Percentiles rank a stretch among this genome's conserved stretches.
phyloP scores from a whole-genome alignment of 768 basidiomycete species.

The Tubosaeta sp. region DNA sequence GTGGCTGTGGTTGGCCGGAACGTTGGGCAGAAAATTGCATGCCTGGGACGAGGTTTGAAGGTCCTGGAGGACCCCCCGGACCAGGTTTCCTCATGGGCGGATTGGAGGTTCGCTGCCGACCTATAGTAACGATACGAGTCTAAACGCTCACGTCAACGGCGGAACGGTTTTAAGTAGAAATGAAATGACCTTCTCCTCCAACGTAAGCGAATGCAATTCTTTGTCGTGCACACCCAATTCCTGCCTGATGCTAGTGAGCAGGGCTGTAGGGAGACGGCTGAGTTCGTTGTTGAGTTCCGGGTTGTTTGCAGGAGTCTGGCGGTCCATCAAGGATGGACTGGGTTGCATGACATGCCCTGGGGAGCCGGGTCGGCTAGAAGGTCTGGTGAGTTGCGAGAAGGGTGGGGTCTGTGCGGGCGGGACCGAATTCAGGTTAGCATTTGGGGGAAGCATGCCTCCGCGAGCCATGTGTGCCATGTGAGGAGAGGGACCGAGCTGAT shows the following conservation, averaged over 20 bases:
- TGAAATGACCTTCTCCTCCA: conserved; percentile 56
- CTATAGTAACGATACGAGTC: conserved; percentile 33
- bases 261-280: conserved; percentile 31
- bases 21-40: conserved; percentile 43
- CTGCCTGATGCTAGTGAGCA: conserved; percentile 35
- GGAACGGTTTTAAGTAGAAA: not conserved
- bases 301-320: conserved; percentile 37
- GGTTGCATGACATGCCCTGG: conserved; percentile 48
- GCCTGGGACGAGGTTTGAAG: conserved; percentile 27
- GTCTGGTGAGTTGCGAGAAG: conserved; percentile 45
- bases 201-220: conserved; percentile 39
- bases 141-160: conserved; percentile 21
- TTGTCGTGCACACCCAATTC: conserved; percentile 46
- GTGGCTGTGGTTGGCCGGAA: conserved; percentile 25
- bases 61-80: conserved; percentile 23
- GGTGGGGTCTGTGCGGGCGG: conserved; percentile 37
- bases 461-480: conserved; percentile 44
- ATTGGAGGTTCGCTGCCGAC: conserved; percentile 24
- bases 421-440: conserved; percentile 35
- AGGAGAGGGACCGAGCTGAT: conserved; percentile 49
- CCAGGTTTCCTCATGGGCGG: conserved; percentile 24
- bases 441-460: conserved; percentile 48
- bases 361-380: conserved; percentile 58
- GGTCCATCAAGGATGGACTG: conserved; percentile 54
- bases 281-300: conserved; percentile 39